A percentile compares a stretch with the other conserved stretches of the same genome.
These are phyloP conservation scores for Aspergillus avenaceus DNA, from an alignment of 495 filamentous ascomycete genomes.

Conservation along the genomic window DNA sequence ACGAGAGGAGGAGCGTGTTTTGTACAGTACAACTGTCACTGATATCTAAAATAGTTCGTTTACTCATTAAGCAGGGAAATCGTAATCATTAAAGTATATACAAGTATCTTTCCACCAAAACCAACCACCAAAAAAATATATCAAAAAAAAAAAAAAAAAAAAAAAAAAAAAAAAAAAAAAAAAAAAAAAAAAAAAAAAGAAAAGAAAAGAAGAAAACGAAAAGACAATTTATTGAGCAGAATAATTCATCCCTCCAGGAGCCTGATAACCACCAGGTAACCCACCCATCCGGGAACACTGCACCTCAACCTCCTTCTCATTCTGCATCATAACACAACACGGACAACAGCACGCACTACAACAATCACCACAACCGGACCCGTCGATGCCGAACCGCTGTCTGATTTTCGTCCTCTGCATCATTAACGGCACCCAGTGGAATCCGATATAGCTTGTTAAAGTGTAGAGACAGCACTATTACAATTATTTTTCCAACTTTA, in stretches of 20 bases:
- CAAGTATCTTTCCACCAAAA: neutral
- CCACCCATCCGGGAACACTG: conserved; percentile 4
- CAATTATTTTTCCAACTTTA: too few relatives aligned
- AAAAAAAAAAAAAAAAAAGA: neutral
- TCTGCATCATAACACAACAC: conserved; percentile 51
- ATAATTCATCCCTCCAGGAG: conserved; percentile 16
- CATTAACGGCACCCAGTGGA: conserved; percentile 41
- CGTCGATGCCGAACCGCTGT: conserved; percentile 49
- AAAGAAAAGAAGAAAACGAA: neutral
- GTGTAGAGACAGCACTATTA: conserved; percentile 16
- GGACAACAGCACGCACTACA: conserved; percentile 45
- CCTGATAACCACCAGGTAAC: conserved; percentile 13
- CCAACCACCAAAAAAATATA: too few relatives aligned
- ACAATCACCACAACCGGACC: conserved; percentile 47
- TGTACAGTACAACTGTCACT: conserved; percentile 34
- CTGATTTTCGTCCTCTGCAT: conserved; percentile 53
- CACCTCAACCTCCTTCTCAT: conserved; percentile 47
- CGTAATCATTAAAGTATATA: neutral
- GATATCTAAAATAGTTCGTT: conserved; percentile 26
- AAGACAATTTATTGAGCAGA: neutral
- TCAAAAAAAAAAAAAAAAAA: neutral
- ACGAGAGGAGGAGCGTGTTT: conserved; percentile 27
- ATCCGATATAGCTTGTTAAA: conserved; percentile 29
- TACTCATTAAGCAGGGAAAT: conserved; percentile 6
- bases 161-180: neutral